Evolutionary conservation across 2,329 filamentous ascomycete genomes (phyloP).

Genomic region (Nigrospora sphaerica): DNA sequence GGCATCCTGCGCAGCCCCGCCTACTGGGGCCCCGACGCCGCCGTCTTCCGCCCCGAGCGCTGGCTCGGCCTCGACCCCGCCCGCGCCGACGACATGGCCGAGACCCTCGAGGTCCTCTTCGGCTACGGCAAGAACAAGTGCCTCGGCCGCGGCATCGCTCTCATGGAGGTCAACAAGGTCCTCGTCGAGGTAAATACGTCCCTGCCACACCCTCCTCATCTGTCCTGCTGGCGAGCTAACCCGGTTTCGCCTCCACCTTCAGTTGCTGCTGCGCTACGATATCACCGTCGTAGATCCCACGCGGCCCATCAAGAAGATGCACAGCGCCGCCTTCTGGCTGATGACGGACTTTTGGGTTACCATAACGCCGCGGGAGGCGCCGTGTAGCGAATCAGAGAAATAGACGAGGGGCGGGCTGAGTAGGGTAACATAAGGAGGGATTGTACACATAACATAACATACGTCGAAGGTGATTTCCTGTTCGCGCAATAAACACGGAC

Average conservation of each 20-base stretch:
- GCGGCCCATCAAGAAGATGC: conserved; percentile 21
- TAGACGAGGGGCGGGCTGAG: background rate
- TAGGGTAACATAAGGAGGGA: too few species aligned
- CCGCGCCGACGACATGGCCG: conserved; percentile 4
- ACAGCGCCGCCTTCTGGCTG: conserved; percentile 25
- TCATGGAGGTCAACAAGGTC: conserved; percentile 7
- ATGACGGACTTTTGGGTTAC: conserved; percentile 27
- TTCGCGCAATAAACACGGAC: too few species aligned
- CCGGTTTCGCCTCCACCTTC: too few species aligned
- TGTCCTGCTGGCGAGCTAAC: background rate
- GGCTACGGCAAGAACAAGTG: conserved; percentile 8
- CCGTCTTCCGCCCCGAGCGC: conserved; percentile 32
- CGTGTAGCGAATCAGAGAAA: too few species aligned
- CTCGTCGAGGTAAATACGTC: conserved; percentile 1
- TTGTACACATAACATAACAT: too few species aligned
- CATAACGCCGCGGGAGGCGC: conserved; percentile 6
- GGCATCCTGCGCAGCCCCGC: conserved; percentile 28
- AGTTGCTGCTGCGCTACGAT: conserved; percentile 25
- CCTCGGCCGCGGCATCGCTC: conserved; percentile 5
- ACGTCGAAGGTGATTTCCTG: too few species aligned
- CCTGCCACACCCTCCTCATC: background rate
- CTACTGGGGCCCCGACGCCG: conserved; percentile 22
- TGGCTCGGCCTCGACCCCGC: conserved; percentile 28
- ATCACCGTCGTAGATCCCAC: conserved; percentile 25
- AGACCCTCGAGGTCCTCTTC: conserved; percentile 7